Evolutionary conservation across 2,329 filamentous ascomycete species (phyloP).

Genomic region (Bipolaris sorokiniana): DNA sequence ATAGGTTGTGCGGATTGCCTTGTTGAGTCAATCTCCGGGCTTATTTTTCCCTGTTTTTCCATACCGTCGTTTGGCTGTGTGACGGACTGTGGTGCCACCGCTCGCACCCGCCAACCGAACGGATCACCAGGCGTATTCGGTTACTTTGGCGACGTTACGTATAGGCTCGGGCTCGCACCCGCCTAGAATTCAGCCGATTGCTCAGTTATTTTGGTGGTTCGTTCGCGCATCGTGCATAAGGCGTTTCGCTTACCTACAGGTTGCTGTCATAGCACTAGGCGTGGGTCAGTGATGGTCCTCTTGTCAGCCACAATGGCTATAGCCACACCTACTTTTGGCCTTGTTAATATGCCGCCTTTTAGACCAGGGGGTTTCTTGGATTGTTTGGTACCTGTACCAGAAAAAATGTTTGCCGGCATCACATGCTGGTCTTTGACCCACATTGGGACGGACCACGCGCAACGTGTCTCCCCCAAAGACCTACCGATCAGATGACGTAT

Average conservation of each 20-base stretch:
- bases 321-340: slow-evolving; percentile 8
- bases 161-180: slow-evolving; percentile 1
- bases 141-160: slow-evolving; percentile 1
- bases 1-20: neutral
- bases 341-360: neutral
- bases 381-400: slow-evolving; percentile 3
- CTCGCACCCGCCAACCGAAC: neutral
- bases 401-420: slow-evolving; percentile 18
- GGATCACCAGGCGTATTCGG: slow-evolving; percentile 1
- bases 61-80: slow-evolving; percentile 5
- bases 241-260: slow-evolving; percentile 7
- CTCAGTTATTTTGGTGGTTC: slow-evolving; percentile 2
- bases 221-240: slow-evolving; percentile 5
- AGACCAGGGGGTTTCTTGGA: neutral
- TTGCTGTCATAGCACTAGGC: slow-evolving; percentile 4
- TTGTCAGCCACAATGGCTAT: slow-evolving; percentile 11
- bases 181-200: slow-evolving; percentile 11
- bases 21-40: neutral
- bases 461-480: slow-evolving; percentile 23
- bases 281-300: slow-evolving; percentile 8
- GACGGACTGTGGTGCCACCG: neutral
- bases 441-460: slow-evolving; percentile 21
- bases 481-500: slow-evolving; percentile 18
- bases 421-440: slow-evolving; percentile 15
- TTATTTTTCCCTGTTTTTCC: neutral